Conservation (phyloP, 106 monocot genomes). For the Allium cepa region DNA sequence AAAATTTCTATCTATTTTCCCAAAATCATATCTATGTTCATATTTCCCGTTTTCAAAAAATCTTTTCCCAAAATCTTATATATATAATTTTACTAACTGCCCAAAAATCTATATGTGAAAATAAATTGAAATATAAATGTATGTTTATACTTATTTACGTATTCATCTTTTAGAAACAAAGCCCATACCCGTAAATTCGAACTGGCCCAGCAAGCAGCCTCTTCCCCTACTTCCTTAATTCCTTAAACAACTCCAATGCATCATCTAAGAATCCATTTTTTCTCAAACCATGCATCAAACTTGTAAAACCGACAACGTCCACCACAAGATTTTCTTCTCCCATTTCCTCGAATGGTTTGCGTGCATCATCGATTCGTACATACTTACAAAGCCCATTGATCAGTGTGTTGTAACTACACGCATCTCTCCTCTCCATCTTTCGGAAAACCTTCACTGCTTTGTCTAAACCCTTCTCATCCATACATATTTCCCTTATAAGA, state of each 20-base stretch:
- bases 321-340: constrained; percentile 15
- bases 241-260: constrained; percentile 45
- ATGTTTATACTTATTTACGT: too few relatives aligned
- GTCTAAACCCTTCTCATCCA: constrained; percentile 19
- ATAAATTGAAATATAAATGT: too few relatives aligned
- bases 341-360: constrained; percentile 59
- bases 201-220: too few relatives aligned
- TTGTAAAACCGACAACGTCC: constrained; percentile 52
- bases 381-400: constrained; percentile 61
- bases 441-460: constrained; percentile 41
- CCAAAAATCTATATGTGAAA: too few relatives aligned
- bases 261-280: constrained; percentile 2
- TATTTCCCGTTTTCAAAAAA: too few relatives aligned
- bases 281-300: constrained; percentile 49
- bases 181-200: too few relatives aligned
- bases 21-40: too few relatives aligned
- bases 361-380: constrained; percentile 33
- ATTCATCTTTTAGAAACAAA: too few relatives aligned
- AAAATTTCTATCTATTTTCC: too few relatives aligned
- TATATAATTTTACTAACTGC: too few relatives aligned
- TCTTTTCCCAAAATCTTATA: too few relatives aligned
- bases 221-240: constrained; percentile 39
- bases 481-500: constrained; percentile 64
- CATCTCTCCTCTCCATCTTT: constrained; percentile 42
- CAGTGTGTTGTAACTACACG: constrained; percentile 55